phyloP scores from a whole-genome alignment of 2,329 filamentous ascomycete species.

The Colletotrichum caudatum region DNA sequence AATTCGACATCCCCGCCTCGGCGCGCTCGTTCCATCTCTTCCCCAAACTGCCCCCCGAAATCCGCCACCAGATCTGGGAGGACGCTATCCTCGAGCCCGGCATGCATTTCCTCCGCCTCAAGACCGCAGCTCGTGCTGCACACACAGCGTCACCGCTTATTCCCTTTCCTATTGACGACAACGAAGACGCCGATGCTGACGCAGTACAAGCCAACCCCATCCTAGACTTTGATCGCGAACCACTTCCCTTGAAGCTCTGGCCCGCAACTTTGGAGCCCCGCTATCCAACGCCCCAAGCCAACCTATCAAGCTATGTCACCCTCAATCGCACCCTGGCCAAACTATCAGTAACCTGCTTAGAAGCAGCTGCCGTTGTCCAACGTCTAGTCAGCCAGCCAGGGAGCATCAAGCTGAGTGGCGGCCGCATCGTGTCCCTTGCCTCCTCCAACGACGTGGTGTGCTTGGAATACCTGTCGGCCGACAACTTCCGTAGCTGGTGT shows the following conservation, averaged over 20 bases:
- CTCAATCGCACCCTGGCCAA: conserved; percentile 44
- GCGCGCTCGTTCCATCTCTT: conserved; percentile 51
- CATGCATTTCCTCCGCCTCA: conserved; percentile 50
- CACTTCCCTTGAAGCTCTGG: conserved; percentile 36
- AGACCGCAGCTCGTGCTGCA: conserved; percentile 1
- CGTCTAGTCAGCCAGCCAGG: conserved; percentile 31
- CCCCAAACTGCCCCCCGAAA: conserved; percentile 50
- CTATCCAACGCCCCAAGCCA: conserved; percentile 47
- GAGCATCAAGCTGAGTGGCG: conserved; percentile 46
- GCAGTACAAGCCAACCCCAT: conserved; percentile 42
- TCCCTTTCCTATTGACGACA: neutral
- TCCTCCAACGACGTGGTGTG: conserved; percentile 49
- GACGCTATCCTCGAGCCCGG: conserved; percentile 49
- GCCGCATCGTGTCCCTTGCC: conserved; percentile 48
- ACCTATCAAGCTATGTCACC: conserved; percentile 50
- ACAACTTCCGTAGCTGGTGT: conserved; percentile 46
- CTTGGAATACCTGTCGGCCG: conserved; percentile 51
- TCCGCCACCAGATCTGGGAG: conserved; percentile 53
- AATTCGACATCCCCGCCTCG: conserved; percentile 49
- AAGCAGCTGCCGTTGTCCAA: conserved; percentile 21
- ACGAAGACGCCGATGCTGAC: conserved; percentile 14
- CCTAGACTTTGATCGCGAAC: conserved; percentile 45
- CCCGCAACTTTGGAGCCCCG: conserved; percentile 45
- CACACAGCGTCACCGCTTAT: neutral
- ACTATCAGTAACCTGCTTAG: conserved; percentile 35